Evolutionary conservation across 108 stramenopile genomes (phyloP), one percentile per base, ranked within the genome.

Genomic region (Nitzschia sp.): DNA sequence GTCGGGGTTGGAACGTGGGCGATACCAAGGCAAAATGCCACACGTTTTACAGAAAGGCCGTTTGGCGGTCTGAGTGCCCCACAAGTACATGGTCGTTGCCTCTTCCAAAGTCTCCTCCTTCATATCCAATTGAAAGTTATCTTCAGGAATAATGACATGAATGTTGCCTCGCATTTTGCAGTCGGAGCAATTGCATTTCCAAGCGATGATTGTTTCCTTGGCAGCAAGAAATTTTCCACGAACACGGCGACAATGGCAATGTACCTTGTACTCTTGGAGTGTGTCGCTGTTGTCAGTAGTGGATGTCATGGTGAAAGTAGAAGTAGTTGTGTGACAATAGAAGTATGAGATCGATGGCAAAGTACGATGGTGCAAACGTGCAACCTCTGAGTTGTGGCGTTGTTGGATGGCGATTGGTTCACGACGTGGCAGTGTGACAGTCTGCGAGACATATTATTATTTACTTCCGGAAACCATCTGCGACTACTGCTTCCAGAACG

Each of bases 111-210:
- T 43, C 22, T 61, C 64, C n/a, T 70, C 75, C 19, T 11, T 46
- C 57, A 66, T 70, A 26, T 68, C 51, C 15, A 77, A 6, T 25
- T 11, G 0, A 55, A 82, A 80, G 52, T 76, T 40, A 7, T 51
- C 41, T 14, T 66, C 40, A 10, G 78, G 78, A 41, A 83, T 54
- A 24, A 86, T 54, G 24, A 84, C 61, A 51, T 84, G 83, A 3
- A 66, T 41, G 57, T 86, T 86, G 29, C 71, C 51, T 38, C 79
- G 39, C 81, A 86, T 80, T 14, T 20, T 38, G 41, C 85, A 86
- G 46, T 82, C 77, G 29, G 67, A 68, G 65, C 85, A 86, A 65
- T 86, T 86, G 73, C 85, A 86, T 51, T 74, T 57, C 80, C 76
- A 80, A 14, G 65, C 79, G 15, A 73, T 64, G 17, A 80, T 14